These are phyloP conservation scores for Neocallimastix lanati DNA, from an alignment of 192 early-diverging fungal genomes.

Conservation along the genomic window DNA sequence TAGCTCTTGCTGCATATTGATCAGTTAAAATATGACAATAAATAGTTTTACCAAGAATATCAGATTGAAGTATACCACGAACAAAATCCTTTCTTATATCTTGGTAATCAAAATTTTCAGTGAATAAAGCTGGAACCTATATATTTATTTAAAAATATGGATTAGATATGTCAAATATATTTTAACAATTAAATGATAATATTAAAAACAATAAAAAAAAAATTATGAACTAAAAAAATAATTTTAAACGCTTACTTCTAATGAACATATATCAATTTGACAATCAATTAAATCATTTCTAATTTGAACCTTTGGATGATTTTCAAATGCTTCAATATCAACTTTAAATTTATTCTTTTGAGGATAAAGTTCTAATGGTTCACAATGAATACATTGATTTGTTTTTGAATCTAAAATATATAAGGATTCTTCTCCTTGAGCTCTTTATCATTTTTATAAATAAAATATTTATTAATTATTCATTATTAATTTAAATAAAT, in stretches of 20 bases:
- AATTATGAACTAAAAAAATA: background rate
- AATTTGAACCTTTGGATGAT: conserved; percentile 46
- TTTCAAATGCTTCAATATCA: conserved; percentile 25
- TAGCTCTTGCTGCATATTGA: conserved; percentile 43
- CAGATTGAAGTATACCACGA: conserved; percentile 70
- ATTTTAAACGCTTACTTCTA: conserved; percentile 43
- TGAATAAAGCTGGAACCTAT: conserved; percentile 72
- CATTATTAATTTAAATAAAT: too few relatives aligned
- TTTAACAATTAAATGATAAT: conserved; percentile 1
- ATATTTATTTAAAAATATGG: too few relatives aligned
- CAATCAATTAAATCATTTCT: conserved; percentile 88
- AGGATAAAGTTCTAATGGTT: conserved; percentile 42
- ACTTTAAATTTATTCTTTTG: conserved; percentile 28
- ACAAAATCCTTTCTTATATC: conserved; percentile 77
- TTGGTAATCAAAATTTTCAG: conserved; percentile 97
- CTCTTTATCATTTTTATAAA: conserved; percentile 6
- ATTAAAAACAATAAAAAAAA: background rate
- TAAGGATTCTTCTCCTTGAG: conserved; percentile 52
- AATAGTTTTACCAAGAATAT: conserved; percentile 69
- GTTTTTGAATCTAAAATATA: conserved; percentile 66
- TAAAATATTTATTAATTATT: too few relatives aligned
- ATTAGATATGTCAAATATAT: too few relatives aligned
- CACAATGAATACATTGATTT: conserved; percentile 65
- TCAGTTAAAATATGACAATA: conserved; percentile 59
- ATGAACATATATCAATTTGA: conserved; percentile 80